phyloP scores from a whole-genome alignment of 441 rosid genomes.

The Omphalea diandra region DNA sequence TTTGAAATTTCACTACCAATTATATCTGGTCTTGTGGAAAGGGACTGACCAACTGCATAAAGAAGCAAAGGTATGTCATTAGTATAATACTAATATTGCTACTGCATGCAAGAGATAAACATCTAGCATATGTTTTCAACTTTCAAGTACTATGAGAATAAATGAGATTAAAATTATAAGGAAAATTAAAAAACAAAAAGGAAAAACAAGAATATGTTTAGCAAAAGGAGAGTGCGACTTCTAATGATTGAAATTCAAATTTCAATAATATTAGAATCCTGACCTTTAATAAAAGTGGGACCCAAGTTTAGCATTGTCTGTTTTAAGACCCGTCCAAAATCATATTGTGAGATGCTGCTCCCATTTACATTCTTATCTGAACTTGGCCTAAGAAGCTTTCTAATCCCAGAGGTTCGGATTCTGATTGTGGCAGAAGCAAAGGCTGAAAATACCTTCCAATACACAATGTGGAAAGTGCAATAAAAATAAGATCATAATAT shows the following conservation, averaged over 20 bases:
- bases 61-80: constrained; percentile 47
- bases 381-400: constrained; percentile 31
- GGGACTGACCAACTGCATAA: constrained; percentile 95
- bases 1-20: constrained; percentile 87
- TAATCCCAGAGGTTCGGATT: constrained; percentile 54
- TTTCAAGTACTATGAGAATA: constrained; percentile 25
- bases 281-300: constrained; percentile 97
- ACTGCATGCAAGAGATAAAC: constrained; percentile 38
- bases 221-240: constrained; percentile 3
- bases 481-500: constrained; percentile 6
- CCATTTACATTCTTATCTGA: constrained; percentile 38
- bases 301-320: constrained; percentile 85
- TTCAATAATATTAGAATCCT: constrained; percentile 24
- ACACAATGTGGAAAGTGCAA: constrained; percentile 29
- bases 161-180: too few relatives aligned
- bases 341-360: constrained; percentile 51
- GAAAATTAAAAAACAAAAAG: too few relatives aligned
- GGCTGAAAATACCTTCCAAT: constrained; percentile 64
- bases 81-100: constrained; percentile 34
- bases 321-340: constrained; percentile 77
- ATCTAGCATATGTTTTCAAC: constrained; percentile 33
- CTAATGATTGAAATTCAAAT: constrained; percentile 12
- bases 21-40: constrained; percentile 95
- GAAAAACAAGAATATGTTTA: constrained; percentile 2
- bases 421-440: constrained; percentile 67